phyloP scores from a whole-genome alignment of 2,329 filamentous ascomycete genomes.

The Lasiodiplodia sp. region DNA sequence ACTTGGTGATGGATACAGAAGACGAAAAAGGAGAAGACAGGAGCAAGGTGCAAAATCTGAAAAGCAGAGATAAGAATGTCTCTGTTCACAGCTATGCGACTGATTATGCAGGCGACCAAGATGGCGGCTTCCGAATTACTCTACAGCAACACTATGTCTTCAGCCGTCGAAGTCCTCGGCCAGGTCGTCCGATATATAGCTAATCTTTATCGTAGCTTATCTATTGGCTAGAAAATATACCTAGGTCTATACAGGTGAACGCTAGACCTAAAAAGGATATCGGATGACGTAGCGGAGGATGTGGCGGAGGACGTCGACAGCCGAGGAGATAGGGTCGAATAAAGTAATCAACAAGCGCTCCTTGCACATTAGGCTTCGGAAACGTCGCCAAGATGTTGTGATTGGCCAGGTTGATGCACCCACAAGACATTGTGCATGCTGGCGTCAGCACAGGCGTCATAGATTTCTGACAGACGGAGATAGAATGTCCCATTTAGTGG shows the following conservation, averaged over 20 bases:
- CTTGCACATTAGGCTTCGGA: not conserved
- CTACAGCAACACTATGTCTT: too few relatives aligned
- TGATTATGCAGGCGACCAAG: too few relatives aligned
- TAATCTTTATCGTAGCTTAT: too few relatives aligned
- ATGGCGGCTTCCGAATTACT: too few relatives aligned
- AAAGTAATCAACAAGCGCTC: not conserved
- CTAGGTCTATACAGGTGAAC: too few relatives aligned
- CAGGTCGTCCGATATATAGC: too few relatives aligned
- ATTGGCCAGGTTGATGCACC: not conserved
- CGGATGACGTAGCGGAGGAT: too few relatives aligned
- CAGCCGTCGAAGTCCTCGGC: too few relatives aligned
- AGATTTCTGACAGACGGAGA: not conserved
- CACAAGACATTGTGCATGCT: not conserved
- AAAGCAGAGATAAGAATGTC: not conserved
- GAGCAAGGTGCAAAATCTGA: not conserved
- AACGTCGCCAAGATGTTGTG: not conserved
- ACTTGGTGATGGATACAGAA: not conserved
- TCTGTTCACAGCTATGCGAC: too few relatives aligned
- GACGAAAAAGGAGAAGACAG: not conserved
- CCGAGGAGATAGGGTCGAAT: not conserved
- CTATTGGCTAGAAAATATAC: too few relatives aligned
- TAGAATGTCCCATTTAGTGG: not conserved
- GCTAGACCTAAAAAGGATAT: too few relatives aligned
- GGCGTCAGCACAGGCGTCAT: not conserved
- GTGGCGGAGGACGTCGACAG: too few relatives aligned